A percentile compares a stretch with the other conserved stretches of the same genome.
Conservation (phyloP, 83 land plant species). For the Thuja plicata region DNA sequence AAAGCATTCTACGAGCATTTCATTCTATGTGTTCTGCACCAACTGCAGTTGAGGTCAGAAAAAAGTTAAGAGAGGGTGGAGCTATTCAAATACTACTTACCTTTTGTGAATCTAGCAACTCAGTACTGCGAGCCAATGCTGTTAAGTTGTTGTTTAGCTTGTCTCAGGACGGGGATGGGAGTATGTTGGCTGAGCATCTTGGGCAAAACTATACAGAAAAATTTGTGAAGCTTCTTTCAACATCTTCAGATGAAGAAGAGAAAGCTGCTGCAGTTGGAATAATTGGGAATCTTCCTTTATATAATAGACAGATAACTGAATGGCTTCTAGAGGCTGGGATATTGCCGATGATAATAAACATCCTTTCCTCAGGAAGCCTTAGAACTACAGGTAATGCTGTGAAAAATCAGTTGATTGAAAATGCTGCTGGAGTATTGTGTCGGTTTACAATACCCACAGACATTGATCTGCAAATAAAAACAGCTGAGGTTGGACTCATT, state of each 20-base stretch:
- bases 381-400: constrained; percentile 14
- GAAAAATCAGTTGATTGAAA: constrained; percentile 41
- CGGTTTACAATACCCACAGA: constrained; percentile 52
- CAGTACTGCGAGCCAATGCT: constrained; percentile 46
- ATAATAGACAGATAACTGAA: constrained; percentile 32
- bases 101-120: constrained; percentile 34
- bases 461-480: constrained; percentile 31
- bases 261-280: constrained; percentile 58
- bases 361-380: constrained; percentile 19
- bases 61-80: constrained; percentile 53
- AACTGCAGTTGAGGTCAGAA: constrained; percentile 37
- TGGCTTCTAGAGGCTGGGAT: constrained; percentile 49
- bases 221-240: constrained; percentile 37
- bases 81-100: constrained; percentile 56
- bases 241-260: constrained; percentile 52
- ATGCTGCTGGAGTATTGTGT: constrained; percentile 48
- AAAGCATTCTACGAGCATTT: constrained; percentile 57
- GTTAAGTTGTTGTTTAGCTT: constrained; percentile 56
- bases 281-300: constrained; percentile 48
- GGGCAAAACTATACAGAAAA: constrained; percentile 32
- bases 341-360: constrained; percentile 33
- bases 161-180: constrained; percentile 53
- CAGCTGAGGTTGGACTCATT: constrained; percentile 51
- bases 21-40: constrained; percentile 42
- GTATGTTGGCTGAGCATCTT: constrained; percentile 38